phyloP scores from a whole-genome alignment of 73 alveolate species.

The Stentor coeruleus region DNA sequence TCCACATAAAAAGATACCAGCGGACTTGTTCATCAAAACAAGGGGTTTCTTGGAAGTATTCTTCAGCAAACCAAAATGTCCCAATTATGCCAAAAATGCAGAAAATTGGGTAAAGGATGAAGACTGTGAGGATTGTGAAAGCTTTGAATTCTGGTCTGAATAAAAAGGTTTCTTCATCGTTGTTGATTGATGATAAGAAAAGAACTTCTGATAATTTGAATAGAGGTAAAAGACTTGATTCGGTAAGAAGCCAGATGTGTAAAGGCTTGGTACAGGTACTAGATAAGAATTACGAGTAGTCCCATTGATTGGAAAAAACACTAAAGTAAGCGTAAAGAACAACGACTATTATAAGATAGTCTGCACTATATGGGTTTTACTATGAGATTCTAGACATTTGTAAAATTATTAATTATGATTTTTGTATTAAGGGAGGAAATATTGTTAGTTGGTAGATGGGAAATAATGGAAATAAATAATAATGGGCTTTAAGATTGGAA shows the following conservation, averaged over 20 bases:
- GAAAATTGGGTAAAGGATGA: neutral
- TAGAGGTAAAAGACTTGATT: neutral
- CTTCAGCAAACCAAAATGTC: conserved; percentile 4
- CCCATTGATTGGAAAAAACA: neutral
- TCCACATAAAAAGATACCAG: neutral
- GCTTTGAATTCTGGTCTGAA: neutral
- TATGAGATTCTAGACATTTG: neutral
- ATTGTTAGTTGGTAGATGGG: too few relatives aligned
- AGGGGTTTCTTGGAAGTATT: neutral
- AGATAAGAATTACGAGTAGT: neutral
- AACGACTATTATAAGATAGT: neutral
- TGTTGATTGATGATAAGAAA: neutral
- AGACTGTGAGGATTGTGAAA: neutral
- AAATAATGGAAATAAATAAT: too few relatives aligned
- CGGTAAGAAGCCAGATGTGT: neutral
- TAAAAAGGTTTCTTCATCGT: neutral
- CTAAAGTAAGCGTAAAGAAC: neutral
- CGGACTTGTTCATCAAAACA: neutral
- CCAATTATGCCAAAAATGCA: neutral
- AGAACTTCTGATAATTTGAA: neutral
- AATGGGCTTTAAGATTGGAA: too few relatives aligned
- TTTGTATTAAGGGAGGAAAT: too few relatives aligned
- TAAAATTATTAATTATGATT: too few relatives aligned
- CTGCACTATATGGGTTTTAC: neutral
- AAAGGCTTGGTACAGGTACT: neutral